Conservation (phyloP, 2,329 filamentous ascomycete genomes). For the Fusarium torreyae region DNA sequence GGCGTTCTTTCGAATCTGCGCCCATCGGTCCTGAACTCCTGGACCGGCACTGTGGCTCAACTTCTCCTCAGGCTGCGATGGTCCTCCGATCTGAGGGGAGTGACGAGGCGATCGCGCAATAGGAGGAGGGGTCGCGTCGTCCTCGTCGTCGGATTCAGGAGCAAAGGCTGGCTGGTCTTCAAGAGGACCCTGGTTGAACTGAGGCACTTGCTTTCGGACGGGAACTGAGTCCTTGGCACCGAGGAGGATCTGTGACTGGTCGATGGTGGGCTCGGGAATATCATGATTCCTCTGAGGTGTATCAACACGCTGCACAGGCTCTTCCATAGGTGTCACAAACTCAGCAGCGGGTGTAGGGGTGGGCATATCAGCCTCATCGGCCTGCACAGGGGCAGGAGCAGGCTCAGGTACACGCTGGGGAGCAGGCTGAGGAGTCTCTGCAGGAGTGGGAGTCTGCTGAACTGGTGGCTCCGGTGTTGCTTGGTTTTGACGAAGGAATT, state of each 20-base stretch:
- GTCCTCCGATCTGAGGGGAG: conserved; percentile 46
- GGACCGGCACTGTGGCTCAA: conserved; percentile 54
- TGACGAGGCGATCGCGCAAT: conserved; percentile 61
- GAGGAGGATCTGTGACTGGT: conserved; percentile 40
- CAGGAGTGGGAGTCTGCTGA: conserved; percentile 34
- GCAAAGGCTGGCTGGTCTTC: conserved; percentile 88
- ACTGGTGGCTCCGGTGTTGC: conserved; percentile 42
- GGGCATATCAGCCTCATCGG: conserved; percentile 32
- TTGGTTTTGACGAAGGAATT: conserved; percentile 63
- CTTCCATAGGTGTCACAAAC: conserved; percentile 45
- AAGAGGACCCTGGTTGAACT: conserved; percentile 91
- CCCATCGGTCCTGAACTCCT: conserved; percentile 83
- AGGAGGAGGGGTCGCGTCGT: conserved; percentile 67
- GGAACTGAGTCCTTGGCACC: conserved; percentile 32
- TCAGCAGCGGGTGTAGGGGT: conserved; percentile 42
- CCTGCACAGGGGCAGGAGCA: conserved; percentile 2
- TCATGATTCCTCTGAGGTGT: conserved; percentile 45
- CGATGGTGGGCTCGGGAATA: conserved; percentile 41
- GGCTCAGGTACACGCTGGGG: conserved; percentile 16
- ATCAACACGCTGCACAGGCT: conserved; percentile 35
- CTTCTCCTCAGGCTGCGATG: conserved; percentile 53
- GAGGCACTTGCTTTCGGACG: conserved; percentile 59
- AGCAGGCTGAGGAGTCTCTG: conserved; percentile 48
- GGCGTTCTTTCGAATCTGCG: conserved; percentile 95
- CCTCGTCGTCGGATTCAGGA: conserved; percentile 69